A percentile compares a stretch with the other conserved stretches of the same genome.
Evolutionary conservation across 805 yeast genomes (phyloP).

Genomic region (Candida khao-thaluensis): DNA sequence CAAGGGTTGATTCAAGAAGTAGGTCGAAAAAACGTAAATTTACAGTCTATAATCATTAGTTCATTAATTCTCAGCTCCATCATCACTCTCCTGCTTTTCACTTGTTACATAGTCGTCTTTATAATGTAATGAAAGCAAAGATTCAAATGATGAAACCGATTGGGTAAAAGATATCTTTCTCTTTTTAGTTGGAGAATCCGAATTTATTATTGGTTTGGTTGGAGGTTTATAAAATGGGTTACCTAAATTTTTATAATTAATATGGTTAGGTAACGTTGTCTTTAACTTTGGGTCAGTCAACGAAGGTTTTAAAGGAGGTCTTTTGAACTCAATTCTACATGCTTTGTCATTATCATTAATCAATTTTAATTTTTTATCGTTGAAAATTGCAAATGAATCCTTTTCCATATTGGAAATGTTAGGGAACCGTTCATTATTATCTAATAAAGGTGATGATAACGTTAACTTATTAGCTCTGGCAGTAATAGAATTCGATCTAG

Average conservation of each 20-base stretch:
- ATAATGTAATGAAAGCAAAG: constrained; percentile 11
- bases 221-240: constrained; percentile 21
- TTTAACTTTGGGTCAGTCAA: constrained; percentile 15
- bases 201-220: constrained; percentile 8
- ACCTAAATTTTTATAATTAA: constrained; percentile 12
- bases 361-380: constrained; percentile 10
- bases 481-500: constrained; percentile 14
- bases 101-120: background rate
- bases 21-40: constrained; percentile 7
- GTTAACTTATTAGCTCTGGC: constrained; percentile 14
- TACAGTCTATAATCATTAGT: constrained; percentile 11
- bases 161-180: constrained; percentile 12
- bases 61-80: constrained; percentile 9
- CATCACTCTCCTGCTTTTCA: constrained; percentile 4
- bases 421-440: constrained; percentile 11
- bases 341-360: constrained; percentile 7
- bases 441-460: constrained; percentile 26
- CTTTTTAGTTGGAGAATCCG: constrained; percentile 15
- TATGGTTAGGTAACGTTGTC: constrained; percentile 4
- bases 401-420: background rate
- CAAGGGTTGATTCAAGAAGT: too few species aligned
- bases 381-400: constrained; percentile 11
- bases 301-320: constrained; percentile 25
- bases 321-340: constrained; percentile 12
- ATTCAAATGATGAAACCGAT: constrained; percentile 13